Conservation (phyloP, 78 protist species). For the Parvularia atlantis region DNA sequence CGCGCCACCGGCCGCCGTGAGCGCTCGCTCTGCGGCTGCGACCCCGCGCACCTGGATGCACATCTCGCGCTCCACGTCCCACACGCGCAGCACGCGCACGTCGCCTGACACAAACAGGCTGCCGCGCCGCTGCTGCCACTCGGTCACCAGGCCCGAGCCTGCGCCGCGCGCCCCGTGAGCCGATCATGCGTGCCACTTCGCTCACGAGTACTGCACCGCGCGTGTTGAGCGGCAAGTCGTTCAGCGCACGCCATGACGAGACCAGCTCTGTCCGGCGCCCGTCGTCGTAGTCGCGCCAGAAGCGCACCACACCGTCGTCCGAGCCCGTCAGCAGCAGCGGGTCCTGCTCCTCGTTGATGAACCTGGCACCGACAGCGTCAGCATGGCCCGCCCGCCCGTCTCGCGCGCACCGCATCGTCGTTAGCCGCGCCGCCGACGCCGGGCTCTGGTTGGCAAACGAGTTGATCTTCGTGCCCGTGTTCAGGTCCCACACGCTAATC, state of each 20-base stretch:
- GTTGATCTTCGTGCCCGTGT: no score
- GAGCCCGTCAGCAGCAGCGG: conserved; percentile 10
- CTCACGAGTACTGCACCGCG: neutral
- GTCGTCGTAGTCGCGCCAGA: neutral
- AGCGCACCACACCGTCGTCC: conserved; percentile 9
- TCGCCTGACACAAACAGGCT: neutral
- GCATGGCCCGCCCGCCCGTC: no score
- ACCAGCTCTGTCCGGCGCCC: neutral
- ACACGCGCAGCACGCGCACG: neutral
- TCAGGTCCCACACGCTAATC: neutral
- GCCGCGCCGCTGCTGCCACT: neutral
- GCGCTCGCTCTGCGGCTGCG: no score
- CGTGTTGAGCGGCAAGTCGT: neutral
- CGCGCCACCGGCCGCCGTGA: no score
- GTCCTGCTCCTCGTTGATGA: neutral
- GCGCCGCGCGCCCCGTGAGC: no score
- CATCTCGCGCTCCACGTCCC: conserved; percentile 6
- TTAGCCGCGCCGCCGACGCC: no score
- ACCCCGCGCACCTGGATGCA: neutral
- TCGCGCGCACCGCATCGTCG: no score
- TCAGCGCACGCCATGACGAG: conserved; percentile 1
- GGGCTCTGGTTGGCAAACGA: no score
- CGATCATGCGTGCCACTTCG: no score
- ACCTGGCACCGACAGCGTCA: no score
- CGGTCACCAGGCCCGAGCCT: neutral